Evolutionary conservation across 75 land plant species (phyloP), one percentile per base, ranked within the genome.

Genomic region (Cunninghamia lanceolata): DNA sequence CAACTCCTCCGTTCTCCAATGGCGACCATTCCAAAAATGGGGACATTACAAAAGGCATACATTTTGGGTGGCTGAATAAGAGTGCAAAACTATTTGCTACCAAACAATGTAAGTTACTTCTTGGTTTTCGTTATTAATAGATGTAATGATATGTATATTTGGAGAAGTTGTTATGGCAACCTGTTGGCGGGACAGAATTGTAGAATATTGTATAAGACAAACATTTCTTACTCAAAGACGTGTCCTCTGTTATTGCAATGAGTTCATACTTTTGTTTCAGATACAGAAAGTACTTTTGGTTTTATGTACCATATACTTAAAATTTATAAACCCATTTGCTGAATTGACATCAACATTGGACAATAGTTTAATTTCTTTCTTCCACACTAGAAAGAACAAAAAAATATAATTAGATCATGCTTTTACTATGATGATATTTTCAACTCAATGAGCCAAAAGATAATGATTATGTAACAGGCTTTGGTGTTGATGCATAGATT

Each of bases 401-500:
- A 39, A 19, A 8, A 3, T 7, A 17, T 25, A 45, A 80, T 80
- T 45, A 43, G 45, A 10, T n/a, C 52, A 10, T n/a, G 46, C 4
- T 80, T 80, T 80, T 28, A 45, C 1, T 4, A n/a, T 45, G 47
- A 19, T 17, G 17, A 35, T 80, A 32, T 80, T 30, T 45, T 43
- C 42, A 40, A 38, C 28, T 77, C 9, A 25, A 21, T 73, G 75
- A 28, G 13, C 21, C 82, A 80, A 86, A 74, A 56, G 21, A 50
- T 85, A 71, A 38, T 82, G 39, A 87, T 92, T 86, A 77, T 84
- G 89, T 87, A 92, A 78, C 99, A 96, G 99, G 99, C 94, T 82
- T 89, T 96, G 89, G 87, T 93, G 79, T 89, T 93, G 85, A 92
- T 96, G 87, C 95, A 93, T 93, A 94, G 99, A 88, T 94, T 96